phyloP scores from a whole-genome alignment of 23 red algal species.

The Chondrus crispus region DNA sequence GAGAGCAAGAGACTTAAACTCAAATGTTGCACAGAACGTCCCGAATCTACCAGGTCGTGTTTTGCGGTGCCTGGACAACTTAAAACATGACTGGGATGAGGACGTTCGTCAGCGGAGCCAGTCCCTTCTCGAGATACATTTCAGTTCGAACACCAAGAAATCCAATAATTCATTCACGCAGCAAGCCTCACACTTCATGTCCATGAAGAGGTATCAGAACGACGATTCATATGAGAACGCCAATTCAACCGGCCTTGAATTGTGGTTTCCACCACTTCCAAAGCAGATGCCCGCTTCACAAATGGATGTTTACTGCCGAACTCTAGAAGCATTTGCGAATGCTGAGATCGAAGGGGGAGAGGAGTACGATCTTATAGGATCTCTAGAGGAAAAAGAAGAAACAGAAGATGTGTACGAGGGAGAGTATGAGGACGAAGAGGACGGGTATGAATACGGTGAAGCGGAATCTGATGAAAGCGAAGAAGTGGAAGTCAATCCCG shows the following conservation, averaged over 20 bases:
- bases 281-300: conserved; percentile 23
- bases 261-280: conserved; percentile 73
- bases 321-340: conserved; percentile 71
- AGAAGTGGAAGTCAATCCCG: not conserved
- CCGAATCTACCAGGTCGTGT: conserved; percentile 35
- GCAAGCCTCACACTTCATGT: conserved; percentile 48
- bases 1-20: conserved; percentile 56
- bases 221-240: conserved; percentile 29
- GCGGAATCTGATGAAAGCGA: conserved; percentile 34
- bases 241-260: conserved; percentile 35
- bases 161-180: conserved; percentile 33
- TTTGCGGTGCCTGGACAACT: conserved; percentile 35
- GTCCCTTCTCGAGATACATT: conserved; percentile 26
- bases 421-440: conserved; percentile 35
- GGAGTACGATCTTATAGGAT: conserved; percentile 25
- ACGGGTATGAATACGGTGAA: not conserved
- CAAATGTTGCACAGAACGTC: conserved; percentile 5
- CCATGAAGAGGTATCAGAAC: conserved; percentile 24
- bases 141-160: conserved; percentile 40
- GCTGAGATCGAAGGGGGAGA: conserved; percentile 61
- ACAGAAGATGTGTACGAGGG: conserved; percentile 22
- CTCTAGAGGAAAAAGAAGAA: conserved; percentile 40
- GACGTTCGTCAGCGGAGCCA: conserved; percentile 37
- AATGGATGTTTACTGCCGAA: conserved; percentile 53
- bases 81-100: conserved; percentile 59